These are phyloP conservation scores for Sedum album DNA, from an alignment of 164 flowering plant genomes.

Conservation along the genomic window DNA sequence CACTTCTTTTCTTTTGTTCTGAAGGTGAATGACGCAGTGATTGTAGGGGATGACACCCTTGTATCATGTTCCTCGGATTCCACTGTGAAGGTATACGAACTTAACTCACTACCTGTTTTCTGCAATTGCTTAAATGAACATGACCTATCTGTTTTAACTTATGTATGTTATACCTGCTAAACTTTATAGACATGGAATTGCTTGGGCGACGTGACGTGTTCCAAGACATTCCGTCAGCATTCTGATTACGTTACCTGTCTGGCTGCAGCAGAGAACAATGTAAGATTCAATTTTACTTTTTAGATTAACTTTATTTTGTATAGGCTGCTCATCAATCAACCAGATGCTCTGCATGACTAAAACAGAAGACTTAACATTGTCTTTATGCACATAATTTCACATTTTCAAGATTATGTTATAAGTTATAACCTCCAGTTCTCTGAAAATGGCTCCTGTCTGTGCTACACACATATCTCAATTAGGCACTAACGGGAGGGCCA, in stretches of 20 bases:
- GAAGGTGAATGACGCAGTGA: constrained; percentile 92
- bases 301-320: too few species aligned
- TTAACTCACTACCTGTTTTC: background rate
- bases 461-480: too few species aligned
- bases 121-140: background rate
- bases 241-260: constrained; percentile 95
- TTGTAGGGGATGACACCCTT: constrained; percentile 64
- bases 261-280: constrained; percentile 79
- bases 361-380: too few species aligned
- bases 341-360: background rate
- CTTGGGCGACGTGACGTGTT: constrained; percentile 75
- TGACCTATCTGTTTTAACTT: background rate
- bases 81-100: constrained; percentile 65
- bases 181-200: constrained; percentile 68
- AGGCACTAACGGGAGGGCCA: too few species aligned
- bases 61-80: constrained; percentile 96
- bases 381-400: too few species aligned
- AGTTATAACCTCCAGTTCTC: too few species aligned
- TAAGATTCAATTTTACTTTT: constrained; percentile 26
- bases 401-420: too few species aligned
- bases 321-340: background rate
- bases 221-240: constrained; percentile 78
- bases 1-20: constrained; percentile 11
- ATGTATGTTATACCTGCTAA: background rate
- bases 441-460: too few species aligned